These are phyloP conservation scores for Favolaschia claudopus DNA, from an alignment of 768 basidiomycete species.

Conservation along the genomic window DNA sequence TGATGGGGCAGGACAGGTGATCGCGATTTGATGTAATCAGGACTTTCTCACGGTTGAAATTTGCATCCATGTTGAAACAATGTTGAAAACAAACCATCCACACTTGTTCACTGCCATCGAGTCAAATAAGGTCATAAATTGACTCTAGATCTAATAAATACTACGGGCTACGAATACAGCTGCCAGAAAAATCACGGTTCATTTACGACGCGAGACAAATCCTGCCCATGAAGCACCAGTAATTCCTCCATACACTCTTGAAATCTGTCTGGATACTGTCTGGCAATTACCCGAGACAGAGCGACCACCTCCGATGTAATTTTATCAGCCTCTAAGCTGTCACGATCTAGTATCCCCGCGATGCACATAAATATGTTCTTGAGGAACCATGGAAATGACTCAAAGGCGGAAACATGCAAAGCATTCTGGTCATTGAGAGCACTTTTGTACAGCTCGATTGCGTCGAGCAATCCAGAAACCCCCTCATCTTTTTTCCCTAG, in stretches of 20 bases:
- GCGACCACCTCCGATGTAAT: not conserved
- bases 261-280: not conserved
- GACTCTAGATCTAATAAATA: too few relatives aligned
- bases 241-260: not conserved
- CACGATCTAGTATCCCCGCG: not conserved
- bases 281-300: constrained; percentile 5
- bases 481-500: constrained; percentile 2
- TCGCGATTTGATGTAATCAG: too few relatives aligned
- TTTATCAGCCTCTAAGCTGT: not conserved
- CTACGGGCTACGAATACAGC: too few relatives aligned
- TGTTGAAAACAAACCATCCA: too few relatives aligned
- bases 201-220: too few relatives aligned
- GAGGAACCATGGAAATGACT: constrained; percentile 27
- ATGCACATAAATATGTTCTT: constrained; percentile 14
- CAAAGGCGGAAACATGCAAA: not conserved
- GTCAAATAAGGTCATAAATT: too few relatives aligned
- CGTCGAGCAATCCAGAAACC: not conserved
- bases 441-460: constrained; percentile 1
- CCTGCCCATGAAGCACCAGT: constrained; percentile 2
- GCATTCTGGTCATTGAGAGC: not conserved
- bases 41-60: too few relatives aligned
- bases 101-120: too few relatives aligned
- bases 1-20: too few relatives aligned
- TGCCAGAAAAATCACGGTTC: too few relatives aligned
- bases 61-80: too few relatives aligned